phyloP scores from a whole-genome alignment of 2,329 filamentous ascomycete genomes.

The Hypoxylon sp. region DNA sequence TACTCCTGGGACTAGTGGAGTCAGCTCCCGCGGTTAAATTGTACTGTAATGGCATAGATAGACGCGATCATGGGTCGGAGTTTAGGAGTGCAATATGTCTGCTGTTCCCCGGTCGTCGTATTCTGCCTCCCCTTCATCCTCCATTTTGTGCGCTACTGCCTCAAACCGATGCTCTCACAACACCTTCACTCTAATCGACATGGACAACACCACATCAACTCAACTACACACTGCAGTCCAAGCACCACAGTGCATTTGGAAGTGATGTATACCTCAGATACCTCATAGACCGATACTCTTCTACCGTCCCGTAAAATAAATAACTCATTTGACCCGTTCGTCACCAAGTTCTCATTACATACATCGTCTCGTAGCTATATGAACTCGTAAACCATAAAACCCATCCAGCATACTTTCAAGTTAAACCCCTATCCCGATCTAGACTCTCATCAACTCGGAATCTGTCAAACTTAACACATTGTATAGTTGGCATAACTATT shows the following conservation, averaged over 20 bases:
- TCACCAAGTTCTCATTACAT: background rate
- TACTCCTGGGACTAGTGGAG: constrained; percentile 32
- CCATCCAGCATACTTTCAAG: no score
- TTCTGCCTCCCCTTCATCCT: background rate
- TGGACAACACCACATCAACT: background rate
- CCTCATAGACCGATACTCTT: background rate
- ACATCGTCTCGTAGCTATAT: background rate
- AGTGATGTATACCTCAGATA: background rate
- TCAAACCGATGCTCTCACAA: background rate
- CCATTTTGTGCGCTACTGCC: constrained; percentile 7
- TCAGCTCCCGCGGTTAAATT: constrained; percentile 35
- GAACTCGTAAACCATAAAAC: background rate
- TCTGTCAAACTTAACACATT: background rate
- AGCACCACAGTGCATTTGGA: background rate
- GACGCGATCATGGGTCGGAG: constrained; percentile 32
- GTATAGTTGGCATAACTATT: background rate
- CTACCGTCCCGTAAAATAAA: no score
- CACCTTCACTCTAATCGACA: background rate
- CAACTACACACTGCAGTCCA: background rate
- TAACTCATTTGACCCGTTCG: no score
- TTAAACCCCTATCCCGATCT: background rate
- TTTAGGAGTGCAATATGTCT: constrained; percentile 15
- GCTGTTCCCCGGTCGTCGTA: background rate
- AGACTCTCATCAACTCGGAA: background rate
- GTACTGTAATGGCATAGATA: constrained; percentile 39